A percentile compares a stretch with the other conserved stretches of the same genome.
These are phyloP conservation scores for Penicillium vulpinum DNA, from an alignment of 2,329 filamentous ascomycete genomes.

Conservation along the genomic window DNA sequence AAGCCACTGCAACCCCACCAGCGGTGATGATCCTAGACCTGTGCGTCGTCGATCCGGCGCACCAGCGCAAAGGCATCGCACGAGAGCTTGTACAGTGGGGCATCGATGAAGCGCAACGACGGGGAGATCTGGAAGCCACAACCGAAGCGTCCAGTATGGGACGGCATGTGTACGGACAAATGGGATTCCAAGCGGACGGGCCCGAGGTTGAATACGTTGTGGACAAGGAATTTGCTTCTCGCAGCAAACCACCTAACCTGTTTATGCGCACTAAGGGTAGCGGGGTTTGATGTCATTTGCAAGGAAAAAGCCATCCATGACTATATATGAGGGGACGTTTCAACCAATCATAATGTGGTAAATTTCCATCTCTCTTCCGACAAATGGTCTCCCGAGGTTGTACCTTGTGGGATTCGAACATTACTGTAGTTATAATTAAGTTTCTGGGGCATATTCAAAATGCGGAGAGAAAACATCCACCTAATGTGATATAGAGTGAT, in stretches of 20 bases:
- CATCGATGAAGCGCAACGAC: slow-evolving; percentile 22
- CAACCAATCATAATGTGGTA: too few species aligned
- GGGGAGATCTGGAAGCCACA: slow-evolving; percentile 48
- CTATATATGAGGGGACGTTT: too few species aligned
- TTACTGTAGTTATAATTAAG: not conserved
- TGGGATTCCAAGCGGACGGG: slow-evolving; percentile 49
- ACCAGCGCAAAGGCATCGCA: slow-evolving; percentile 53
- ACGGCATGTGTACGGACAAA: slow-evolving; percentile 47
- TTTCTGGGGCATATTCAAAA: not conserved
- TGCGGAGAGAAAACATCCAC: not conserved
- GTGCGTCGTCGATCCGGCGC: slow-evolving; percentile 55
- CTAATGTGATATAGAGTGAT: not conserved
- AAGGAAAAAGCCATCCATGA: too few species aligned
- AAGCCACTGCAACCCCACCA: slow-evolving; percentile 30
- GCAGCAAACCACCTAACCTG: slow-evolving; percentile 45
- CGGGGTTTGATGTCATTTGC: not conserved
- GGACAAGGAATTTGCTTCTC: slow-evolving; percentile 44
- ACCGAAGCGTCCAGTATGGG: slow-evolving; percentile 55
- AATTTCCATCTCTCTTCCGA: too few species aligned
- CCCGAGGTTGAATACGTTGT: slow-evolving; percentile 47
- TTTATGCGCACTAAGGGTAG: slow-evolving; percentile 47
- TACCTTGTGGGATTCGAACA: not conserved
- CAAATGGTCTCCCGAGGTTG: too few species aligned
- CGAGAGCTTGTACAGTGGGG: slow-evolving; percentile 51
- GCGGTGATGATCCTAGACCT: slow-evolving; percentile 53